These are phyloP conservation scores for Castanopsis chinensis DNA, from an alignment of 306 rosid species.

Conservation along the genomic window DNA sequence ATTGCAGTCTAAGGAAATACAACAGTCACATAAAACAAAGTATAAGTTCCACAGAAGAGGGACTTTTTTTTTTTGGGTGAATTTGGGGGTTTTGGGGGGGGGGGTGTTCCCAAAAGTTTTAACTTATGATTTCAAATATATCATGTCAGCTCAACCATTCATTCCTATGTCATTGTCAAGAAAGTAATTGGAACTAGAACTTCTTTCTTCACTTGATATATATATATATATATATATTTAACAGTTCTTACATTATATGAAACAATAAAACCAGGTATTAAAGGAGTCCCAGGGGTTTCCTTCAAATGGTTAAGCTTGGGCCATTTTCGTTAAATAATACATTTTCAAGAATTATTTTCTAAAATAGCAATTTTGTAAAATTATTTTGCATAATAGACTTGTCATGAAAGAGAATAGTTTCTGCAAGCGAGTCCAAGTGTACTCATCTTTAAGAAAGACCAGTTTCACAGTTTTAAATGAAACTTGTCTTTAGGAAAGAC, in stretches of 20 bases:
- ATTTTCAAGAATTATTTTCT: too few species aligned
- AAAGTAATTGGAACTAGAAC: not conserved
- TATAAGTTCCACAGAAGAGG: not conserved
- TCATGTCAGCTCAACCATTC: not conserved
- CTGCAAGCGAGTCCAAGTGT: too few species aligned
- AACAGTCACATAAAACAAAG: not conserved
- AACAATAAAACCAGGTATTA: not conserved
- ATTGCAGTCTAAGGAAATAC: not conserved
- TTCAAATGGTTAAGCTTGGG: not conserved
- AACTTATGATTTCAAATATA: not conserved
- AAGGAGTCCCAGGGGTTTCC: not conserved
- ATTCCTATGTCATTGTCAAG: not conserved
- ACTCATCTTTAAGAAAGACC: too few species aligned
- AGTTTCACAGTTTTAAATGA: too few species aligned
- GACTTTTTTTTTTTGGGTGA: too few species aligned
- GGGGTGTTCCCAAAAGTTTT: not conserved
- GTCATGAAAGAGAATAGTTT: too few species aligned
- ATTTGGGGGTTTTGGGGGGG: too few species aligned
- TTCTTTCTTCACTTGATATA: not conserved
- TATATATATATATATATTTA: too few species aligned
- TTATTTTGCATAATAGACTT: too few species aligned
- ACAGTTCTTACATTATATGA: not conserved
- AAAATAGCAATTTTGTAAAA: too few species aligned
- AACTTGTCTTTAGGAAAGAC: too few species aligned
- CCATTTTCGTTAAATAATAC: too few species aligned